phyloP scores from a whole-genome alignment of 163 green algal species.

The Coccomyxa subellipsoidea region DNA sequence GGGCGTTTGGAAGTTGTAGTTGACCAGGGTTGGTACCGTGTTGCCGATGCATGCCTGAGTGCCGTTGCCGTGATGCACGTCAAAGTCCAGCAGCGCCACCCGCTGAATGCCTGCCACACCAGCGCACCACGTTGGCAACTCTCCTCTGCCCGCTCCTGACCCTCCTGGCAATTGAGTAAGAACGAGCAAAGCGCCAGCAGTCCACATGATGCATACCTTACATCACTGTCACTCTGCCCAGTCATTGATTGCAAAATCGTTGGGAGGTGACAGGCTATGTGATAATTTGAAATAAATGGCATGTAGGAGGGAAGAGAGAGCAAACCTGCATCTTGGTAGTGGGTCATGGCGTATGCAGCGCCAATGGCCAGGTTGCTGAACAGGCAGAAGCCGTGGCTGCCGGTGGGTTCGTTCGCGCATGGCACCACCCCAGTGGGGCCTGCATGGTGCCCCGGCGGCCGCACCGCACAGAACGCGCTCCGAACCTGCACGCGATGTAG shows the following conservation, averaged over 20 bases:
- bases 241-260: no score
- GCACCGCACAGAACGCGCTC: conserved; percentile 87
- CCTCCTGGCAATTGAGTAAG: no score
- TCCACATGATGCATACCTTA: no score
- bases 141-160: no score
- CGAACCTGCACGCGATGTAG: conserved; percentile 31
- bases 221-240: no score
- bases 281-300: no score
- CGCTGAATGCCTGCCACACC: conserved; percentile 54
- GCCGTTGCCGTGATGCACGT: conserved; percentile 97
- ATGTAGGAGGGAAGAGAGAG: background rate
- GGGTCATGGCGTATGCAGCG: conserved; percentile 81
- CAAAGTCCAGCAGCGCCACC: conserved; percentile 93
- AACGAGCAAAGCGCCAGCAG: no score
- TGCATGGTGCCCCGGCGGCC: conserved; percentile 86
- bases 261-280: no score
- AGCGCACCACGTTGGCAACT: no score
- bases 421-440: conserved; percentile 76
- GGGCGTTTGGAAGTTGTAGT: conserved; percentile 45
- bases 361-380: conserved; percentile 92
- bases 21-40: conserved; percentile 37
- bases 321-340: conserved; percentile 44
- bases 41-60: conserved; percentile 72
- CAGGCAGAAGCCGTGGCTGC: conserved; percentile 91
- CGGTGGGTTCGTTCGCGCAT: conserved; percentile 61